A percentile compares a stretch with the other conserved stretches of the same genome.
phyloP scores from a whole-genome alignment of 352 stramenopile genomes.

The Globisporangium lucens region DNA sequence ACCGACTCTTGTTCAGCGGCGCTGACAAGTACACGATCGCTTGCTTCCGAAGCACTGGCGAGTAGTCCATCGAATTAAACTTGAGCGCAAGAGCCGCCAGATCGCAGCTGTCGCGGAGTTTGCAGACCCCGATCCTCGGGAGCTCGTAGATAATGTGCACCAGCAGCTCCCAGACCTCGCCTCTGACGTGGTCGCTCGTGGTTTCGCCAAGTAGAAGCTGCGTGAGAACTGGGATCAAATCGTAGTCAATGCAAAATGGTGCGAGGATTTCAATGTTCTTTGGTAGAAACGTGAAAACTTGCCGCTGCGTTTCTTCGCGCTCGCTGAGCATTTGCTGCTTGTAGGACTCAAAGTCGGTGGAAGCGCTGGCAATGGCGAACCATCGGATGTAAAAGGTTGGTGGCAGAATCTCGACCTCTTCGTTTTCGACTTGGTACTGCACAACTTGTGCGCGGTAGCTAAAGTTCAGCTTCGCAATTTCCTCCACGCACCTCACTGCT shows the following conservation, averaged over 20 bases:
- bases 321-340: background rate
- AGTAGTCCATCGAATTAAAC: background rate
- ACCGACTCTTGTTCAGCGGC: constrained; percentile 8
- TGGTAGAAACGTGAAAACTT: background rate
- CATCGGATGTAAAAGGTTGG: background rate
- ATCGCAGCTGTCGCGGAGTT: background rate
- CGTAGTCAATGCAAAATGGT: constrained; percentile 10
- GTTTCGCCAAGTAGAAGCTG: background rate
- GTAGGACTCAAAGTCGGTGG: constrained; percentile 5
- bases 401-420: background rate
- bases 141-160: constrained; percentile 14
- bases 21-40: constrained; percentile 11
- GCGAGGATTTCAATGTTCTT: constrained; percentile 9
- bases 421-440: constrained; percentile 2
- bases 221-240: background rate
- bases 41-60: background rate
- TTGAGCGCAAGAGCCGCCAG: constrained; percentile 1
- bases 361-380: background rate
- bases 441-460: background rate
- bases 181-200: constrained; percentile 2
- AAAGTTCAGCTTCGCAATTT: background rate
- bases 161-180: constrained; percentile 7
- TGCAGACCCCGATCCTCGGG: background rate
- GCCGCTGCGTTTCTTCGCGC: background rate
- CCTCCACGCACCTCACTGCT: background rate